phyloP scores from a whole-genome alignment of 345 rosid genomes.

The Durio zibethinus region DNA sequence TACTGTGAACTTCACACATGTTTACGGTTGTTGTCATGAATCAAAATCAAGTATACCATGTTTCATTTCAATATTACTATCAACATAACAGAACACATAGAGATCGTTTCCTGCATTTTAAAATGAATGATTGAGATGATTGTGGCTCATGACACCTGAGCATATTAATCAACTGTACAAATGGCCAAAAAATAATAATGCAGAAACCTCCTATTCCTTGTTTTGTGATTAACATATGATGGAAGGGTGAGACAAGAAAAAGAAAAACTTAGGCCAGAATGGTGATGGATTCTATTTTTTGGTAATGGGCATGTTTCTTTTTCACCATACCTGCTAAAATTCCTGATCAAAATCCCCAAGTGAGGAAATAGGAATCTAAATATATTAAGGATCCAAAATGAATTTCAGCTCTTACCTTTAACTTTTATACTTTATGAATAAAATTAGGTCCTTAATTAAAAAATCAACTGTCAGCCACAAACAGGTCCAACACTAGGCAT shows the following conservation, averaged over 20 bases:
- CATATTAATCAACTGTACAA: not conserved
- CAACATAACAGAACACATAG: too few species aligned
- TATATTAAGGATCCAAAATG: too few species aligned
- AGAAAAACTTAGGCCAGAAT: not conserved
- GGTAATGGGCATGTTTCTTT: not conserved
- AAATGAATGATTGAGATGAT: too few species aligned
- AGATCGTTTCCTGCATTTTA: too few species aligned
- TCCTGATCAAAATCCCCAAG: not conserved
- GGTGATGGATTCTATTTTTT: not conserved
- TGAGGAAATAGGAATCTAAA: too few species aligned
- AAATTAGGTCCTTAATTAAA: too few species aligned
- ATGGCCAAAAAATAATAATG: not conserved
- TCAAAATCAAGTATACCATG: too few species aligned
- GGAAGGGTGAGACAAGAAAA: too few species aligned
- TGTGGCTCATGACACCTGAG: not conserved
- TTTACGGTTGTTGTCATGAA: too few species aligned
- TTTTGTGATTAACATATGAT: not conserved
- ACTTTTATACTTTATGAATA: not conserved
- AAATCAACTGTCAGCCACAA: not conserved
- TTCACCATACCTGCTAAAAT: not conserved
- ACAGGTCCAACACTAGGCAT: not conserved
- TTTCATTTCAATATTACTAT: too few species aligned
- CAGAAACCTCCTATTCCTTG: not conserved
- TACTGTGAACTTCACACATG: too few species aligned
- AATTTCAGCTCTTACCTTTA: too few species aligned